phyloP scores from a whole-genome alignment of 257 asterid genomes.

The Capsicum baccatum region DNA sequence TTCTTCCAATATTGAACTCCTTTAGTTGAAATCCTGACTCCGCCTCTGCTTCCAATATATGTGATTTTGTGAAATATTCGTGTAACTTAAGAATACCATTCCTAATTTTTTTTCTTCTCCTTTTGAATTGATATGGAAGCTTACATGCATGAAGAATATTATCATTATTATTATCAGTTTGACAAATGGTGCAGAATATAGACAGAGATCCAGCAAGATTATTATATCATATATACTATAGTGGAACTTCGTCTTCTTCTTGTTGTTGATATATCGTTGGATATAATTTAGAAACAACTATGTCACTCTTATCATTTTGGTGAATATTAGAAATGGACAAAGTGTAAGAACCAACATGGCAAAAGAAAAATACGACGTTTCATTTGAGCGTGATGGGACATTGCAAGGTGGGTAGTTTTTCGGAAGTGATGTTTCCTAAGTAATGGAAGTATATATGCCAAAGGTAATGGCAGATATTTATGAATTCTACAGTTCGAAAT shows the following conservation, averaged over 20 bases:
- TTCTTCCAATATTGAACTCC: too few species aligned
- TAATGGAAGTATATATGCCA: background rate
- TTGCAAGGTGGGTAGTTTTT: background rate
- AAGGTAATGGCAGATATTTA: too few species aligned
- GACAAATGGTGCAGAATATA: constrained; percentile 16
- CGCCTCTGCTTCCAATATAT: too few species aligned
- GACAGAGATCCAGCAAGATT: constrained; percentile 14
- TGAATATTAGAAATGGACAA: background rate
- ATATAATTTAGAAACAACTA: constrained; percentile 36
- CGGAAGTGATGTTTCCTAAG: background rate
- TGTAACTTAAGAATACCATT: background rate
- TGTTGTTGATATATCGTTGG: background rate
- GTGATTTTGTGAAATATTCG: too few species aligned
- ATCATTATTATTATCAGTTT: background rate
- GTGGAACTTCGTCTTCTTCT: background rate
- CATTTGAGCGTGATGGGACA: background rate
- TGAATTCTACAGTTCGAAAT: too few species aligned
- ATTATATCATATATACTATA: background rate
- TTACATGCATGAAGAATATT: background rate
- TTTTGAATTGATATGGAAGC: background rate
- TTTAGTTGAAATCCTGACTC: too few species aligned
- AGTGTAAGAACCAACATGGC: background rate
- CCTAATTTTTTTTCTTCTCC: background rate
- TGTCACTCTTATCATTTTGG: constrained; percentile 10
- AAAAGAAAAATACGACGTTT: background rate